These are phyloP conservation scores for Nymphaea thermarum DNA, from an alignment of 164 flowering plant species.

Conservation along the genomic window DNA sequence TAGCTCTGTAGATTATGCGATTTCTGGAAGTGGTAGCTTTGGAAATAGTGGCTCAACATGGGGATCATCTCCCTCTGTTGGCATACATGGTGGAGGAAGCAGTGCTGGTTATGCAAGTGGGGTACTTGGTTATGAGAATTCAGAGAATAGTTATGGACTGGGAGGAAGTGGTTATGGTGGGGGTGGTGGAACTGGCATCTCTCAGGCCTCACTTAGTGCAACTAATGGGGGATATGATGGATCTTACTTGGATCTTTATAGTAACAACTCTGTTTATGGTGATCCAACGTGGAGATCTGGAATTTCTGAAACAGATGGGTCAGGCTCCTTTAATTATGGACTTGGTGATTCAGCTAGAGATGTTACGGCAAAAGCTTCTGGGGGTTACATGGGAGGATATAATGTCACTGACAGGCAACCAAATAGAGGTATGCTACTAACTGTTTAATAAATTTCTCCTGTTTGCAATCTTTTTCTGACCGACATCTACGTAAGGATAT, in stretches of 20 bases:
- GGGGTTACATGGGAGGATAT: constrained; percentile 44
- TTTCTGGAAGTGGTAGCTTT: constrained; percentile 39
- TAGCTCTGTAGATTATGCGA: constrained; percentile 21
- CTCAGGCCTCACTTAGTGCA: constrained; percentile 23
- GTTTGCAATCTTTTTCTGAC: not conserved
- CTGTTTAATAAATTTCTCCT: not conserved
- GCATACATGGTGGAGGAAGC: constrained; percentile 28
- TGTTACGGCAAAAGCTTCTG: constrained; percentile 35
- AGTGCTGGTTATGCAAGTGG: constrained; percentile 15
- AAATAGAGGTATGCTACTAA: constrained; percentile 42
- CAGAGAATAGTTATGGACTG: constrained; percentile 27
- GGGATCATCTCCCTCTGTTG: constrained; percentile 34
- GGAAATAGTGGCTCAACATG: constrained; percentile 43
- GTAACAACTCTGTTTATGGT: constrained; percentile 39
- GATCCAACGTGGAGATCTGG: constrained; percentile 62
- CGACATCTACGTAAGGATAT: not conserved
- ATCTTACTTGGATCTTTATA: constrained; percentile 30
- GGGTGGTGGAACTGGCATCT: constrained; percentile 18
- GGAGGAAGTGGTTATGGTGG: constrained; percentile 43
- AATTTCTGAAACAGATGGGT: constrained; percentile 39
- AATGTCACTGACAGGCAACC: constrained; percentile 58
- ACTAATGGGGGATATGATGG: constrained; percentile 46
- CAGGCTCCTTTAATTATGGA: constrained; percentile 58
- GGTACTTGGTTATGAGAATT: constrained; percentile 23
- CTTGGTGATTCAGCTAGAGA: constrained; percentile 46